Percentiles rank a stretch among this genome's conserved stretches.
Conservation (phyloP, 2,329 filamentous ascomycete genomes). For the Ophiocordyceps camponoti-rufipedis region DNA sequence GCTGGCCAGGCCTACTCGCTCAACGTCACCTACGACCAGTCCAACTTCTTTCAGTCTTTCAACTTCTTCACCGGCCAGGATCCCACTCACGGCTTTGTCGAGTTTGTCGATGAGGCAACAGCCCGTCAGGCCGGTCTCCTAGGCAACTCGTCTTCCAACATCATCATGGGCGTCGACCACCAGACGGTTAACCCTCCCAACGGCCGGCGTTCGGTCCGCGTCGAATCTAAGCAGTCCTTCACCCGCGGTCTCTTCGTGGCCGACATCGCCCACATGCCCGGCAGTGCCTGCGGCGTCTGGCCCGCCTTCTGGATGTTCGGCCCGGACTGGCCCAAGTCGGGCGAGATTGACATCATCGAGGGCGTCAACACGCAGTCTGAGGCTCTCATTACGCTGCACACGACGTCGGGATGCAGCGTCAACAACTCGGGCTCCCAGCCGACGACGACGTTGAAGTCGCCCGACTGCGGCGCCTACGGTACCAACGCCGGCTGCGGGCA, state of each 20-base stretch:
- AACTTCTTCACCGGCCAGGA: conserved; percentile 40
- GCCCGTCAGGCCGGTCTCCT: conserved; percentile 42
- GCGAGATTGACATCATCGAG: conserved; percentile 70
- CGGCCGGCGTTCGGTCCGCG: conserved; percentile 53
- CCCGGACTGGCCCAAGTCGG: conserved; percentile 47
- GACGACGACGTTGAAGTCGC: conserved; percentile 24
- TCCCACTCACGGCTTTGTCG: conserved; percentile 59
- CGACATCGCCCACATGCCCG: conserved; percentile 63
- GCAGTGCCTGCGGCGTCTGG: conserved; percentile 53
- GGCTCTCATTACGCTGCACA: conserved; percentile 52
- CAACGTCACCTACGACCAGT: conserved; percentile 26
- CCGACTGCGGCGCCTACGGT: conserved; percentile 37
- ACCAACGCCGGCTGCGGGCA: conserved; percentile 43
- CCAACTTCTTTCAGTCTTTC: conserved; percentile 38
- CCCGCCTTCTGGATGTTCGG: conserved; percentile 57
- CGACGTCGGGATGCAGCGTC: conserved; percentile 39
- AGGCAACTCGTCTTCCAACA: conserved; percentile 25
- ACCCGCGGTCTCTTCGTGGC: conserved; percentile 52
- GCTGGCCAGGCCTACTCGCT: conserved; percentile 20
- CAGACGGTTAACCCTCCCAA: conserved; percentile 31
- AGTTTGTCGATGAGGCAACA: conserved; percentile 41
- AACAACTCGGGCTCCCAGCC: conserved; percentile 25
- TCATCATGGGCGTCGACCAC: conserved; percentile 55
- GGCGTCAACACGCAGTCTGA: conserved; percentile 46
- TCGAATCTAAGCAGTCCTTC: conserved; percentile 49